Evolutionary conservation across 2,329 filamentous ascomycete species (phyloP).

Genomic region (Metarhizium sp.): DNA sequence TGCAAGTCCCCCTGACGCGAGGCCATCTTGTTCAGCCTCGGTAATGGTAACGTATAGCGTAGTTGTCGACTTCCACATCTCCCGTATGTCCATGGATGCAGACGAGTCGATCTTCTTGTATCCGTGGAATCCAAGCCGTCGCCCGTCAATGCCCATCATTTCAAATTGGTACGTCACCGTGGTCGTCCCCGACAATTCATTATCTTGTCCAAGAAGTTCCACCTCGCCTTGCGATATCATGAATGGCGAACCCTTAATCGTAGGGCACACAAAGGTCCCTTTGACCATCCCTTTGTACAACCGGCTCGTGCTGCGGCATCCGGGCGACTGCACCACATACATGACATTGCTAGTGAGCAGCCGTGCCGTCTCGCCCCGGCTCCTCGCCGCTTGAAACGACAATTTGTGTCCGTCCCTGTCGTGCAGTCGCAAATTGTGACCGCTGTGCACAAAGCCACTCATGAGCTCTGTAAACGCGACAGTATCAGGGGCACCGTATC

Average conservation of each 20-base stretch:
- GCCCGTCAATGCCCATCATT: conserved; percentile 44
- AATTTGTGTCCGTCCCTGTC: conserved; percentile 42
- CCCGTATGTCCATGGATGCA: conserved; percentile 42
- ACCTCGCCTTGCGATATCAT: conserved; percentile 50
- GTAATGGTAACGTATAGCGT: conserved; percentile 54
- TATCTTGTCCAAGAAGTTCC: conserved; percentile 45
- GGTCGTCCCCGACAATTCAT: conserved; percentile 43
- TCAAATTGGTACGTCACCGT: conserved; percentile 55
- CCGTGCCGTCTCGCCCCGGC: conserved; percentile 44
- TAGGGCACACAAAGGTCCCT: conserved; percentile 40
- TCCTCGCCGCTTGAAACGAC: conserved; percentile 41
- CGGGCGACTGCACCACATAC: background rate
- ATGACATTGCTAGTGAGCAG: conserved; percentile 30
- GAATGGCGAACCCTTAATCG: conserved; percentile 41
- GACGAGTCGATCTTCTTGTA: conserved; percentile 54
- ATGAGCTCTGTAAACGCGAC: conserved; percentile 57
- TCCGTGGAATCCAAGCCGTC: conserved; percentile 48
- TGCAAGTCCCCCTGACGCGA: no score
- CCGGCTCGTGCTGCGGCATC: background rate
- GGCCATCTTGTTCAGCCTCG: conserved; percentile 13
- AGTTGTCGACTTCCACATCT: conserved; percentile 53
- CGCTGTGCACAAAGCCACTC: conserved; percentile 47
- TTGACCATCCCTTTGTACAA: conserved; percentile 32
- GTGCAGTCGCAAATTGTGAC: conserved; percentile 32
- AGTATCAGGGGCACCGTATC: background rate